phyloP scores from a whole-genome alignment of 345 rosid species.

The Bruguiera sexangula region DNA sequence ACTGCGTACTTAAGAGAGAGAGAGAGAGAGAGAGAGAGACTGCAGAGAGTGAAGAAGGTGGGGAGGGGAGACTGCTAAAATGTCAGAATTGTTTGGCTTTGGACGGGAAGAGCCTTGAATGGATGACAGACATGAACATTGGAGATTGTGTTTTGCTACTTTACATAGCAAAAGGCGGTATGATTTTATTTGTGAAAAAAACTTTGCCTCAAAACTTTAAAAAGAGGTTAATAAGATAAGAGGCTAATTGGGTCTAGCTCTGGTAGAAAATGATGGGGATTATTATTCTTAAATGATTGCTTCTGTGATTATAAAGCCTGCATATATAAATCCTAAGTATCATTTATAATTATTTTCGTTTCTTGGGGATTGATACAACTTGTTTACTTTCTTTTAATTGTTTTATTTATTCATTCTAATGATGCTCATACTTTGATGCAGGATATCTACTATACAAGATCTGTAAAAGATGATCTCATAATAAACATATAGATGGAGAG shows the following conservation, averaged over 20 bases:
- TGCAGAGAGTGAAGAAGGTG: background rate
- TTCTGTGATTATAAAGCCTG: slow-evolving; percentile 4
- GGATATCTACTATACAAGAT: too few species aligned
- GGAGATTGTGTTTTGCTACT: slow-evolving; percentile 18
- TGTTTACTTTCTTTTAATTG: background rate
- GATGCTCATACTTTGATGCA: background rate
- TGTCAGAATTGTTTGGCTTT: slow-evolving; percentile 34
- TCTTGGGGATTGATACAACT: slow-evolving; percentile 10
- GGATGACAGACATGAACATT: slow-evolving; percentile 27
- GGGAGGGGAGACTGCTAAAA: background rate
- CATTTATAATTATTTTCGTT: background rate
- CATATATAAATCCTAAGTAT: background rate
- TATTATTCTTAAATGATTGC: slow-evolving; percentile 82
- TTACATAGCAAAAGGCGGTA: slow-evolving; percentile 35
- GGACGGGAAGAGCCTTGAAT: slow-evolving; percentile 23
- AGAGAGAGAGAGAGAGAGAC: background rate
- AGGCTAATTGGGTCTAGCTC: slow-evolving; percentile 8
- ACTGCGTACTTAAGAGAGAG: background rate
- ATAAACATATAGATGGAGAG: background rate
- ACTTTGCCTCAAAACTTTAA: background rate
- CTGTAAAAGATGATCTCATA: background rate
- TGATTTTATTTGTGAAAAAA: slow-evolving; percentile 40
- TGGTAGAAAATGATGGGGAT: slow-evolving; percentile 46
- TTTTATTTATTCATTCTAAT: background rate
- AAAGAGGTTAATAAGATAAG: slow-evolving; percentile 12